phyloP scores from a whole-genome alignment of 164 flowering plant genomes.

The Malania oleifera region DNA sequence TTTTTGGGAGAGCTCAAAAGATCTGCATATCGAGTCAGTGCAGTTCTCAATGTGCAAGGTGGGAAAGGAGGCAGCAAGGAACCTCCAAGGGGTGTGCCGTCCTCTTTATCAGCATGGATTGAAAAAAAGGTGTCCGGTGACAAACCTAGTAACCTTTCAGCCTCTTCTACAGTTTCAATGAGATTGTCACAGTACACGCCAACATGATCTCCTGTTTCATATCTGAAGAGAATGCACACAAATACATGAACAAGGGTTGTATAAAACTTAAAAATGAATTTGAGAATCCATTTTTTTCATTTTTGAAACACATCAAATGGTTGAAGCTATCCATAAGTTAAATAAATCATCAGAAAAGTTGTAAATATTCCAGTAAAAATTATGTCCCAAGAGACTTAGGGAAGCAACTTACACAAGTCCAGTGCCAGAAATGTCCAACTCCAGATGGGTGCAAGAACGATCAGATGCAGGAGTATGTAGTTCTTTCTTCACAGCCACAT shows the following conservation, averaged over 20 bases:
- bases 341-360: too few relatives aligned
- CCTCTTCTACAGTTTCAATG: slow-evolving; percentile 73
- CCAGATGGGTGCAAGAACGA: slow-evolving; percentile 96
- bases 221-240: slow-evolving; percentile 37
- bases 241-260: neutral
- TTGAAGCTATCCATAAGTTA: too few relatives aligned
- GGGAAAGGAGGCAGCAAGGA: slow-evolving; percentile 90
- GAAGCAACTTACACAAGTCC: slow-evolving; percentile 64
- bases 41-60: slow-evolving; percentile 80
- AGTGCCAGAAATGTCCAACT: slow-evolving; percentile 85
- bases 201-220: slow-evolving; percentile 98
- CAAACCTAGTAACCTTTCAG: slow-evolving; percentile 55
- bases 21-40: slow-evolving; percentile 78
- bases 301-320: too few relatives aligned
- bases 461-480: slow-evolving; percentile 88
- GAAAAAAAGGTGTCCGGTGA: slow-evolving; percentile 73
- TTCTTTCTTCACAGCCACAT: slow-evolving; percentile 81
- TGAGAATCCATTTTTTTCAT: too few relatives aligned
- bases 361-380: neutral
- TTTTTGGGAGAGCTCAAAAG: slow-evolving; percentile 92
- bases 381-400: neutral
- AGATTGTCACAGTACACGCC: slow-evolving; percentile 85
- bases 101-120: slow-evolving; percentile 76
- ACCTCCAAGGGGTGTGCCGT: slow-evolving; percentile 83
- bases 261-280: too few relatives aligned